These are phyloP conservation scores for Xerocomus minutiporus DNA, from an alignment of 1,284 basidiomycete species.

Conservation along the genomic window DNA sequence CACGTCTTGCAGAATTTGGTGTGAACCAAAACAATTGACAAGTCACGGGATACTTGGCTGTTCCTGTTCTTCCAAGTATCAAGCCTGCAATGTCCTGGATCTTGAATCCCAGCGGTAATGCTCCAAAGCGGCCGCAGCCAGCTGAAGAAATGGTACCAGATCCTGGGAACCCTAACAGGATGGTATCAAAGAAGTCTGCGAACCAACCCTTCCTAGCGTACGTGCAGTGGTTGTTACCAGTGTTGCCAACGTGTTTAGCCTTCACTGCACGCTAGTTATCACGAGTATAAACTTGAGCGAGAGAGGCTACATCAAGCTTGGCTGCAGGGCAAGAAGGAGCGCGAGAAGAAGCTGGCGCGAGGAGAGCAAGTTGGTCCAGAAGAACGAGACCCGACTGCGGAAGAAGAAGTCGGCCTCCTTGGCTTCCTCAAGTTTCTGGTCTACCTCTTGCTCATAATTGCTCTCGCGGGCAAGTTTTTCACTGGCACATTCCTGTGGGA, in stretches of 20 bases:
- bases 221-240: constrained; percentile 30
- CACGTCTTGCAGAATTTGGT: background rate
- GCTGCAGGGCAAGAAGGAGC: constrained; percentile 64
- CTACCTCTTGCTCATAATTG: constrained; percentile 47
- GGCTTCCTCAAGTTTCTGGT: constrained; percentile 68
- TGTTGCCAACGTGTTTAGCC: constrained; percentile 10
- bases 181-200: constrained; percentile 72
- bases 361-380: constrained; percentile 70
- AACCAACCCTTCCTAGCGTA: constrained; percentile 80
- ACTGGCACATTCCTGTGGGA: constrained; percentile 80
- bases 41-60: constrained; percentile 3
- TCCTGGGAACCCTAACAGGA: constrained; percentile 53
- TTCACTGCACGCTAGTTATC: constrained; percentile 46
- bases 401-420: constrained; percentile 58
- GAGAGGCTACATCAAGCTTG: constrained; percentile 61
- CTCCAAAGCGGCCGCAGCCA: constrained; percentile 12
- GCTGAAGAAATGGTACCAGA: constrained; percentile 39
- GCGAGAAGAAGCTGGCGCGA: constrained; percentile 65
- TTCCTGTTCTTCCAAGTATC: background rate
- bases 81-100: constrained; percentile 26
- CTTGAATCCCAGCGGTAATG: constrained; percentile 26
- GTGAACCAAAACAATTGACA: background rate
- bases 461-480: constrained; percentile 72
- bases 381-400: constrained; percentile 66
- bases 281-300: constrained; percentile 60